Base-by-base conservation (phyloP, 2,329 filamentous ascomycete genomes). In the Venturia pyrina region DNA sequence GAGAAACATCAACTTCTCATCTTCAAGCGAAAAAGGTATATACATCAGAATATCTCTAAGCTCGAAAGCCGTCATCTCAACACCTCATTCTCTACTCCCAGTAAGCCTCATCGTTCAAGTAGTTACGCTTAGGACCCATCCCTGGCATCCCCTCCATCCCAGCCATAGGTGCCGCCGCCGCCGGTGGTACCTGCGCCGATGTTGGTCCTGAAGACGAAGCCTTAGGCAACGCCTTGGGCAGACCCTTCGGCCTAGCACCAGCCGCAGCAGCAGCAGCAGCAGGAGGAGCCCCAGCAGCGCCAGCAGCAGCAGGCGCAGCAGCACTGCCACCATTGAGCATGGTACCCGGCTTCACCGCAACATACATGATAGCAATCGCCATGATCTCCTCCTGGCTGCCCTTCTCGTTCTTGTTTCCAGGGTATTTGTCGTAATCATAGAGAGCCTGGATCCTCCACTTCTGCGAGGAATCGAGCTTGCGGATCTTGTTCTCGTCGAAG, bases 311-410 rank as follows among this genome's bases (percentile, higher is more conserved):
- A 37, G 24, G 17, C 17, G 50, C 50, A 17, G 50, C 24, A 57
- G 24, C 3, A 17, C 28, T 5, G 5, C 19, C 17, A 5, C 4
- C 5, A 15, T n/a, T 8, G 37, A 19, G 28, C 53, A 37, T 59
- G 7, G 53, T 62, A 3, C 60, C 60, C 15, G 60, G 60, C 40
- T 62, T 46, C 8, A 62, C 40, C 44, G 21, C 60, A 62, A 62
- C 60, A 61, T 65, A 66, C 62, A 66, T 65, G 34, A 66, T 53
- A 5, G 61, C 65, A 24, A 66, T 65, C 4, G 40, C 65, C 65
- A 66, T 66, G 40, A 66, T 59, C 7, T 19, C 37, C 24, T 65
- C 65, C 46, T 41, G 65, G 19, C 41, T 65, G 1, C 61, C 61
- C 24, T 13, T n/a, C 43, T 32, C 21, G 21, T 61, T 21, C 21